Evolutionary conservation across 2,329 filamentous ascomycete genomes (phyloP), one percentile per base, ranked within the genome.

Genomic region (Pseudopithomyces chartarum): DNA sequence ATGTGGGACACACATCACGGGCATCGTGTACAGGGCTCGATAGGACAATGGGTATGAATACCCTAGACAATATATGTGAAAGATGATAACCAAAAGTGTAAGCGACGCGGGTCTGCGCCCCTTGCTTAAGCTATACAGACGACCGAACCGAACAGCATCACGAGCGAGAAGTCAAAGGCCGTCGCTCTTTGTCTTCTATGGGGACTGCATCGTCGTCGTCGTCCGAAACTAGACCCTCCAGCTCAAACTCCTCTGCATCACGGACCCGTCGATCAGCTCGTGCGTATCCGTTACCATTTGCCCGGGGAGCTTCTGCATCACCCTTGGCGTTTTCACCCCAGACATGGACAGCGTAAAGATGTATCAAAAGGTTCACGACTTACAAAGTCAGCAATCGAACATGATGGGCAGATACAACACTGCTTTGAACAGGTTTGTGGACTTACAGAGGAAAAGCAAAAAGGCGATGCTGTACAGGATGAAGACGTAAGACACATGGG

Each of bases 401-500:
- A 20, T 15, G 19, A 36, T 2, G 17, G 6, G 10, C n/a, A 8
- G 19, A 23, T 11, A 20, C 15, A 13, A 6, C 7, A 40, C 13
- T 3, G 38, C n/a, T n/a, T 13, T 6, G 15, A 26, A 12, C 12
- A 39, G 17, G 10, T 12, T 10, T n/a, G 6, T 33, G 22, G 8
- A 76, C 84, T 78, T 80, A 87, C 85, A 96, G 36, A 99, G 87
- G 80, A 97, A 99, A 44, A 97, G 76, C 19, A 99, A 77, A 76
- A 96, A 97, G 22, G 94, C 89, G 50, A 97, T 82, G 67, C 91
- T 96, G 82, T 90, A 98, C 10, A 97, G 80, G 52, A 98, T 93
- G 23, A 99, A 83, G 39, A 98, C 87, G 75, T 98, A 99, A 5
- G 93, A 89, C 40, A 98, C 91, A 70, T 96, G 92, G 23, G 92